Evolutionary conservation across 2,329 filamentous ascomycete genomes (phyloP).

Genomic region (Trichophyton equinum): DNA sequence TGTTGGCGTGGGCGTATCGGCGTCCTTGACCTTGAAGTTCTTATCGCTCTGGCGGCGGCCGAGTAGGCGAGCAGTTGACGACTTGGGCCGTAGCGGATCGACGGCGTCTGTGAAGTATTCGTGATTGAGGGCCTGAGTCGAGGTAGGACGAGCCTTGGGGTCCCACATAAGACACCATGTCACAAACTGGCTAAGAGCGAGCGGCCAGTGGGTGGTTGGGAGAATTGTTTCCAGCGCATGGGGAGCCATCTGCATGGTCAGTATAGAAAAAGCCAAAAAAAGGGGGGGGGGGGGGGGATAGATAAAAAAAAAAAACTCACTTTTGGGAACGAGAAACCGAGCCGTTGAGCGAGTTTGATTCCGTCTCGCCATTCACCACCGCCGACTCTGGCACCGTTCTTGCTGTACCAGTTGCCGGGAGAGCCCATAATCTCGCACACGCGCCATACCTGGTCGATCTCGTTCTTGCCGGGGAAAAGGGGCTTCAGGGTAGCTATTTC

Average conservation of each 20-base stretch:
- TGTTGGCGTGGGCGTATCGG: constrained; percentile 50
- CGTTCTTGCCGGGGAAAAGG: constrained; percentile 91
- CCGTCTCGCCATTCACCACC: constrained; percentile 97
- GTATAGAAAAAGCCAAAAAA: not conserved
- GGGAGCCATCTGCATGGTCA: constrained; percentile 66
- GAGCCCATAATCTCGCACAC: constrained; percentile 99
- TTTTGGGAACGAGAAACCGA: constrained; percentile 95
- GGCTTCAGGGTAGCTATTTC: constrained; percentile 95
- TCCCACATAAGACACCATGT: constrained; percentile 99
- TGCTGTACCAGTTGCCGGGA: constrained; percentile 91
- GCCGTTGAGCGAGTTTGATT: constrained; percentile 79
- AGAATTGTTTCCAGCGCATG: constrained; percentile 93
- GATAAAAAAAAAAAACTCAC: constrained; percentile 24
- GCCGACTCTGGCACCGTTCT: constrained; percentile 70
- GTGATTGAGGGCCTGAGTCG: constrained; percentile 83
- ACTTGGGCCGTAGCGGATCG: constrained; percentile 85
- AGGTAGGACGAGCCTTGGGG: constrained; percentile 80
- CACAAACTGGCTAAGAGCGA: constrained; percentile 78
- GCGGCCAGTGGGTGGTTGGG: constrained; percentile 80
- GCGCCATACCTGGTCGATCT: constrained; percentile 97
- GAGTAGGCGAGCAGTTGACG: constrained; percentile 68
- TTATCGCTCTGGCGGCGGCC: constrained; percentile 85
- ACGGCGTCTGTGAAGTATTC: constrained; percentile 90
- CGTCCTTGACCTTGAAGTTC: constrained; percentile 47
- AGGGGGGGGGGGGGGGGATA: no score